Conservation (phyloP, 305 asterid genomes). For the Fraxinus albicans region DNA sequence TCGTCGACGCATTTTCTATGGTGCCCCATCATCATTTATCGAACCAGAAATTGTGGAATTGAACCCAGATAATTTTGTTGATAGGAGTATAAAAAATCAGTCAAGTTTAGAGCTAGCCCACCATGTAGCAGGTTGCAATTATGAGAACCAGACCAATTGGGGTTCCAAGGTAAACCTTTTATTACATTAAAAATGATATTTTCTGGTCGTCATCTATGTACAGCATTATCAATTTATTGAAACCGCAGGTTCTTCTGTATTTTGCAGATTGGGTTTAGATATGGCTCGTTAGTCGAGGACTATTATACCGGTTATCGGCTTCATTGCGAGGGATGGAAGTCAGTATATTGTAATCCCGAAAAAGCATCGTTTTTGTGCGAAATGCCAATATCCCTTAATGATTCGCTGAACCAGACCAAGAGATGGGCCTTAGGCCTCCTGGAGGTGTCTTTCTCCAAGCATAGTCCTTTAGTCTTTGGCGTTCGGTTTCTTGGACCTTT, state of each 20-base stretch:
- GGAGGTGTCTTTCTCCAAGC: constrained; percentile 44
- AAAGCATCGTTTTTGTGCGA: constrained; percentile 47
- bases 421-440: constrained; percentile 53
- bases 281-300: constrained; percentile 60
- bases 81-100: constrained; percentile 23
- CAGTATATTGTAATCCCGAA: constrained; percentile 38
- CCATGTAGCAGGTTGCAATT: constrained; percentile 38
- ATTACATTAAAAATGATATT: neutral
- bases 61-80: constrained; percentile 24
- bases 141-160: constrained; percentile 37
- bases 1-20: constrained; percentile 36
- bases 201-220: neutral
- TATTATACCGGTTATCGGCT: constrained; percentile 45
- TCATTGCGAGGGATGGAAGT: constrained; percentile 61
- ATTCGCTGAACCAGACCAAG: constrained; percentile 39
- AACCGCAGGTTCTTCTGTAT: neutral
- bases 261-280: constrained; percentile 47
- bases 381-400: constrained; percentile 41
- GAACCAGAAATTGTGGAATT: constrained; percentile 30
- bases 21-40: constrained; percentile 29
- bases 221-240: neutral
- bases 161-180: constrained; percentile 38
- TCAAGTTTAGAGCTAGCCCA: constrained; percentile 35
- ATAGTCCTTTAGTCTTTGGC: constrained; percentile 37
- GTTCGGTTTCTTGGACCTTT: constrained; percentile 31